Conservation (phyloP, 2,329 filamentous ascomycete species). For the Exophiala mesophila region DNA sequence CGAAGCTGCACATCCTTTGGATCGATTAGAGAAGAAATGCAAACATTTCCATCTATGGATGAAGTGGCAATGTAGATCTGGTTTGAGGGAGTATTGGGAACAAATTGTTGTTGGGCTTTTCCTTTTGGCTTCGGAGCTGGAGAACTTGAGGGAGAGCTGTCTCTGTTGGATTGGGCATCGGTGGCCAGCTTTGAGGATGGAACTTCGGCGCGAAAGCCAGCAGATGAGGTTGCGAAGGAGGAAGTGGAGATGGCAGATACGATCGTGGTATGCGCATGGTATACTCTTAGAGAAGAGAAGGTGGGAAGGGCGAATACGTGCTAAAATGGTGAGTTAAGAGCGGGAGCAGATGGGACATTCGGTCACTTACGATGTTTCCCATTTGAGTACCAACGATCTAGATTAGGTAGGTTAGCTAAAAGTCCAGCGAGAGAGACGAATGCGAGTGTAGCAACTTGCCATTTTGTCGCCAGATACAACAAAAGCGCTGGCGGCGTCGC, state of each 20-base stretch:
- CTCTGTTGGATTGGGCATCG: conserved; percentile 31
- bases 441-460: conserved; percentile 59
- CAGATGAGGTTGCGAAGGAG: conserved; percentile 65
- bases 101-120: conserved; percentile 48
- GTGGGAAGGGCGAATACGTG: conserved; percentile 80
- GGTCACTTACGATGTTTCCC: conserved; percentile 75
- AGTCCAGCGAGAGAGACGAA: too few species aligned
- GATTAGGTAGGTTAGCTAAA: too few species aligned
- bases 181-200: conserved; percentile 31
- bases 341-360: conserved; percentile 3
- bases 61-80: conserved; percentile 90
- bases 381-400: conserved; percentile 92
- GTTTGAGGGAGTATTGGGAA: conserved; percentile 76
- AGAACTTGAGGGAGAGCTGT: conserved; percentile 43
- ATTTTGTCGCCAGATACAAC: conserved; percentile 93
- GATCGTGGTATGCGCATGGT: conserved; percentile 88
- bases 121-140: conserved; percentile 47
- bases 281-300: conserved; percentile 75
- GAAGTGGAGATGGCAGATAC: conserved; percentile 88
- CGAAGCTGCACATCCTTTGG: conserved; percentile 83
- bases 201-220: conserved; percentile 32
- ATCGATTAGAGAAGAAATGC: conserved; percentile 80
- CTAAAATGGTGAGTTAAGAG: conserved; percentile 48
- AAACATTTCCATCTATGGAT: conserved; percentile 93
- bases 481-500: conserved; percentile 89